Evolutionary conservation across 2,329 filamentous ascomycete species (phyloP).

Genomic region (Thermomyces lanuginosus): DNA sequence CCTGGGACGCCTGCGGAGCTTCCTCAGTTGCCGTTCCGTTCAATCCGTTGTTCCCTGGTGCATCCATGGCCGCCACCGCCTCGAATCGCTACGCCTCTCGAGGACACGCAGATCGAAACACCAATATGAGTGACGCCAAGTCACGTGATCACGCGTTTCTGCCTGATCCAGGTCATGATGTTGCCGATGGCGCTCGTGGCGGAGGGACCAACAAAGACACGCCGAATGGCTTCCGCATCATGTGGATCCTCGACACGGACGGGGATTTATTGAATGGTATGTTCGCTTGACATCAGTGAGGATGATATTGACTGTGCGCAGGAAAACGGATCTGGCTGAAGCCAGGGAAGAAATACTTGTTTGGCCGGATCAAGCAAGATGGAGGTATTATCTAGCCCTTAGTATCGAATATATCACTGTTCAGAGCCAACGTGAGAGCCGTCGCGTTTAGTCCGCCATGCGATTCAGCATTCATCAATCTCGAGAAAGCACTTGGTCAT

Average conservation of each 20-base stretch:
- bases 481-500: constrained; percentile 80
- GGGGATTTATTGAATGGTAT: constrained; percentile 31
- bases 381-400: constrained; percentile 35
- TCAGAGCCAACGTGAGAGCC: too few species aligned
- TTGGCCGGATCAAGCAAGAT: constrained; percentile 55
- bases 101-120: too few species aligned
- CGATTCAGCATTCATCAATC: constrained; percentile 64
- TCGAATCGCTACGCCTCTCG: too few species aligned
- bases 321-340: constrained; percentile 66
- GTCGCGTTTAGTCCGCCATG: constrained; percentile 51
- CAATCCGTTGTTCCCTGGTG: too few species aligned
- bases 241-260: constrained; percentile 48
- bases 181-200: too few species aligned
- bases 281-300: not conserved
- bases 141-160: constrained; percentile 23
- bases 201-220: not conserved
- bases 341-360: constrained; percentile 69
- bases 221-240: constrained; percentile 15
- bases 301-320: constrained; percentile 16
- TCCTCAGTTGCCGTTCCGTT: too few species aligned
- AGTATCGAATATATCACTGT: too few species aligned
- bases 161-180: constrained; percentile 10
- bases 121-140: constrained; percentile 11
- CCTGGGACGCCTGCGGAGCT: too few species aligned
- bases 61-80: constrained; percentile 1